These are phyloP conservation scores for Mycena polygramma DNA, from an alignment of 768 basidiomycete genomes.

Conservation along the genomic window DNA sequence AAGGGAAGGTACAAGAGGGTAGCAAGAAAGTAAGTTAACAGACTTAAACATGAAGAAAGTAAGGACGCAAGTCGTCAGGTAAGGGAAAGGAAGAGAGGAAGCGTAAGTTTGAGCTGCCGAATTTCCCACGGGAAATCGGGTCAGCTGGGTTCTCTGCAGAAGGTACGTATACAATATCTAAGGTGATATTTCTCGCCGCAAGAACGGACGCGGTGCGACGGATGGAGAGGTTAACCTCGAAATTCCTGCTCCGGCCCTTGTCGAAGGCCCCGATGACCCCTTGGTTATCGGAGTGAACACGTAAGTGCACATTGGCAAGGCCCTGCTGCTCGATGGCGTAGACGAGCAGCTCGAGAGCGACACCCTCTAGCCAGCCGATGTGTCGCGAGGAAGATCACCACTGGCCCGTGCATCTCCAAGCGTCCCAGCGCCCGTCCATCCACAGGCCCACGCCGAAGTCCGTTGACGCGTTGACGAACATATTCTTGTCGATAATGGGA, in stretches of 20 bases:
- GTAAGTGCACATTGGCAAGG: slow-evolving; percentile 25
- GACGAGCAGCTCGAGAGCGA: slow-evolving; percentile 28
- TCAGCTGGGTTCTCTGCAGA: slow-evolving; percentile 23
- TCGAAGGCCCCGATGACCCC: slow-evolving; percentile 30
- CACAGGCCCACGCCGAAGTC: slow-evolving; percentile 45
- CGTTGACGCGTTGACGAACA: slow-evolving; percentile 41
- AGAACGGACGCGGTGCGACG: slow-evolving; percentile 17
- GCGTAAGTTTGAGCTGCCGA: background rate
- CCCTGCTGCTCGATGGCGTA: slow-evolving; percentile 27
- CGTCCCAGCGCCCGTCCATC: slow-evolving; percentile 36
- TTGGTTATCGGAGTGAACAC: slow-evolving; percentile 30
- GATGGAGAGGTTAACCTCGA: slow-evolving; percentile 30
- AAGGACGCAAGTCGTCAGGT: background rate
- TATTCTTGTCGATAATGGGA: background rate
- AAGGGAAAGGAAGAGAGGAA: background rate
- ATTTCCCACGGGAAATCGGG: background rate
- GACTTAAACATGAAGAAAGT: slow-evolving; percentile 13
- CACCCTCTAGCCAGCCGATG: slow-evolving; percentile 45
- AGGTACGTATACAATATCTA: slow-evolving; percentile 27
- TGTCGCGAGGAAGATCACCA: slow-evolving; percentile 36
- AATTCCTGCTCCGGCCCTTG: slow-evolving; percentile 5
- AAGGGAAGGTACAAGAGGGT: too few relatives aligned
- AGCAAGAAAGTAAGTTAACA: background rate
- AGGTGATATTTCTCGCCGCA: slow-evolving; percentile 3
- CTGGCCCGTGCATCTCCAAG: slow-evolving; percentile 16